Evolutionary conservation across 2,329 filamentous ascomycete species (phyloP).

Genomic region (Xylariaceae sp.): DNA sequence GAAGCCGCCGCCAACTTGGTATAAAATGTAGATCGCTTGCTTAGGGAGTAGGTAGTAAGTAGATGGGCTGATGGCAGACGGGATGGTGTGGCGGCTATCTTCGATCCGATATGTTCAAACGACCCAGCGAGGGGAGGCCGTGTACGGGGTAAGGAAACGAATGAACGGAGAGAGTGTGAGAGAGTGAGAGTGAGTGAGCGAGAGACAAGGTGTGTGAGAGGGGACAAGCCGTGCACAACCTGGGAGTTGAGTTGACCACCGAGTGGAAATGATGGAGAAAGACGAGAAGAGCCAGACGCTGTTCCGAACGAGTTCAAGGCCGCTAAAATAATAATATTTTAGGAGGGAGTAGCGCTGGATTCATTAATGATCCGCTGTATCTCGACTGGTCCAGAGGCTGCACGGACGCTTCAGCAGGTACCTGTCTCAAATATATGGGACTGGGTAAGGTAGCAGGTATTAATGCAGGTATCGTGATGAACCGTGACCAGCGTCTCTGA

Average conservation of each 20-base stretch:
- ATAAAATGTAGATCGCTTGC: not conserved
- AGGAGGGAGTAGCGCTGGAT: constrained; percentile 6
- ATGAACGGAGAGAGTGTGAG: not conserved
- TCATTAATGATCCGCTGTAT: not conserved
- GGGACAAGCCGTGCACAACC: not conserved
- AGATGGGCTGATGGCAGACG: no score
- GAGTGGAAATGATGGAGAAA: not conserved
- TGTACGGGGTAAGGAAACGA: not conserved
- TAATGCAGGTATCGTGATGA: constrained; percentile 4
- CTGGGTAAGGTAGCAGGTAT: not conserved
- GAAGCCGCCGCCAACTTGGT: not conserved
- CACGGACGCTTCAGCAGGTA: not conserved
- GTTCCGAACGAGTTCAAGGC: not conserved
- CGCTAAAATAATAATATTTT: not conserved
- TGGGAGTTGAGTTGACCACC: not conserved
- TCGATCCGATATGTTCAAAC: not conserved
- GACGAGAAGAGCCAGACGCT: not conserved
- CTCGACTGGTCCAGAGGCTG: not conserved
- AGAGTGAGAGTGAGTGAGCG: not conserved
- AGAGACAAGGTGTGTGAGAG: no score
- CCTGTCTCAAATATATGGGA: not conserved
- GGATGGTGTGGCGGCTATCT: not conserved
- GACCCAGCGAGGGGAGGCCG: not conserved
- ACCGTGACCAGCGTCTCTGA: not conserved
- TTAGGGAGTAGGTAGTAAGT: no score